These are phyloP conservation scores for Saccharomycopsis malanga DNA, from an alignment of 805 yeast genomes.

Conservation along the genomic window DNA sequence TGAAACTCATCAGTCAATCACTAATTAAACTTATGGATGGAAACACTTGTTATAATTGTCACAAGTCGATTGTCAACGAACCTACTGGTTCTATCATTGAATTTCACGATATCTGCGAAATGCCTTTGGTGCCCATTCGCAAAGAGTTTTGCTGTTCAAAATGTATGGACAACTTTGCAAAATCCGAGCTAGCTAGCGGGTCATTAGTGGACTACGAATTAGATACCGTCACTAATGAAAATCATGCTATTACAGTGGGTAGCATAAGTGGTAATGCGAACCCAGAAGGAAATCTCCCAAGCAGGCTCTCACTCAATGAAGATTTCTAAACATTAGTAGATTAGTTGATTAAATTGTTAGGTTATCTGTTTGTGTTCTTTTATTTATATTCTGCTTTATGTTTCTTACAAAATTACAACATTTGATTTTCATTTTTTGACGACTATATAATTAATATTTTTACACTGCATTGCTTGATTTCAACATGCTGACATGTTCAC, in stretches of 20 bases:
- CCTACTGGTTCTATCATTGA: conserved; percentile 15
- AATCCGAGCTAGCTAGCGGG: background rate
- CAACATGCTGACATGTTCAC: no score
- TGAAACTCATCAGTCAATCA: conserved; percentile 10
- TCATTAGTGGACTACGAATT: background rate
- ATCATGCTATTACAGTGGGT: background rate
- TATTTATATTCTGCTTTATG: no score
- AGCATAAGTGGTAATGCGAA: conserved; percentile 20
- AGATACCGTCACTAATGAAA: background rate
- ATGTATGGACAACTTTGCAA: conserved; percentile 12
- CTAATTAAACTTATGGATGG: conserved; percentile 6
- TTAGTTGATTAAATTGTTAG: no score
- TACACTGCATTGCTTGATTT: no score
- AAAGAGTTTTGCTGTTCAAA: conserved; percentile 19
- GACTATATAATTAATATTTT: no score
- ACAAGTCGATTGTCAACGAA: conserved; percentile 6
- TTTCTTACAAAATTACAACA: no score
- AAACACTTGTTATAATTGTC: conserved; percentile 17
- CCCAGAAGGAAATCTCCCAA: no score
- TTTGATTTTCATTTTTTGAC: no score
- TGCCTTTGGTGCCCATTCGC: conserved; percentile 13
- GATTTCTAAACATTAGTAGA: no score
- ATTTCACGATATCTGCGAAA: conserved; percentile 17
- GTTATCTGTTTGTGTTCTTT: no score
- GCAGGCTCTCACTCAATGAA: no score